A percentile compares a stretch with the other conserved stretches of the same genome.
These are phyloP conservation scores for Pleurotus ostreatus DNA, from an alignment of 768 basidiomycete genomes.

Conservation along the genomic window DNA sequence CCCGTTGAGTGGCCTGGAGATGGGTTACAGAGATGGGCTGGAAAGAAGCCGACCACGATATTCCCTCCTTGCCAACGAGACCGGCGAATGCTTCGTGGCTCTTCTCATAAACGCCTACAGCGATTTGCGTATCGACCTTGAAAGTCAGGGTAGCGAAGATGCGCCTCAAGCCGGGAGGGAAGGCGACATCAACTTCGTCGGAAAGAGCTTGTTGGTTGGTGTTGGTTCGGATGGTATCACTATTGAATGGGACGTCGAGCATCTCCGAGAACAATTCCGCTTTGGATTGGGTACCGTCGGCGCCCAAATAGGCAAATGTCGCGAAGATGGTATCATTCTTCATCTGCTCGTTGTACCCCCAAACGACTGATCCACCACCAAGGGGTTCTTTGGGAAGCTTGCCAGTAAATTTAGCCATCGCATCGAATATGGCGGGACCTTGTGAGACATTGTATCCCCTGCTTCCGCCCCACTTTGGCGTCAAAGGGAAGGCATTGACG, in stretches of 20 bases:
- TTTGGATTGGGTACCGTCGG: neutral
- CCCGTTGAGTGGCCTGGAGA: neutral
- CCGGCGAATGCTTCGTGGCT: neutral
- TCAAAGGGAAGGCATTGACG: slow-evolving; percentile 7
- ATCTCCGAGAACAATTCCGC: slow-evolving; percentile 1
- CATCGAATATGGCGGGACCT: neutral
- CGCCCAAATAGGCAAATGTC: neutral
- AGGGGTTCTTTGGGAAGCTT: slow-evolving; percentile 3
- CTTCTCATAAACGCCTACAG: slow-evolving; percentile 2
- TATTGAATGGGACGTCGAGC: neutral
- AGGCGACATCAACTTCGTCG: slow-evolving; percentile 6
- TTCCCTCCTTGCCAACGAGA: neutral
- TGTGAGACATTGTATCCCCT: slow-evolving; percentile 8
- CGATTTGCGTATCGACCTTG: slow-evolving; percentile 2
- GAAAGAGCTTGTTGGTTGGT: slow-evolving; percentile 2
- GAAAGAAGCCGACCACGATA: slow-evolving; percentile 5
- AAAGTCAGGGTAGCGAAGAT: slow-evolving; percentile 6
- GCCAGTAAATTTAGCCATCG: slow-evolving; percentile 1
- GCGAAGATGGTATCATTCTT: slow-evolving; percentile 4
- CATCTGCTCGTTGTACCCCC: slow-evolving; percentile 3
- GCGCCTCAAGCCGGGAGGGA: neutral
- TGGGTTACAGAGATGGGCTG: slow-evolving; percentile 5
- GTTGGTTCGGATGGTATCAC: neutral
- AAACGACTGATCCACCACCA: slow-evolving; percentile 3
- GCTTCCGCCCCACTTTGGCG: slow-evolving; percentile 12